These are phyloP conservation scores for Venturia carpophila DNA, from an alignment of 2,329 filamentous ascomycete genomes.

Conservation along the genomic window DNA sequence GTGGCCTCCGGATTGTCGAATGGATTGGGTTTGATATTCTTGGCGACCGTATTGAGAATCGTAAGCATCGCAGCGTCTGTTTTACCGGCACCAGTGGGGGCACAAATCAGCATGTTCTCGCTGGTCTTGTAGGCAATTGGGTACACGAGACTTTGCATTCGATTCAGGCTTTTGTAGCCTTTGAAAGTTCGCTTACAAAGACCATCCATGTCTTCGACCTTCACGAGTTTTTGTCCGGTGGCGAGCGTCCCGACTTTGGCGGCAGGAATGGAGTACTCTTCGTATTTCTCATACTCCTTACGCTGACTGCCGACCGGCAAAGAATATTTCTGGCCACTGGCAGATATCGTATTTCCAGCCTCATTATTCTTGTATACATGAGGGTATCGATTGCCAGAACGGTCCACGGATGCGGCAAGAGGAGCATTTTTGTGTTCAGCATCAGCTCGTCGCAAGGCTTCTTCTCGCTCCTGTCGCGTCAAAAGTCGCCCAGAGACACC, in stretches of 20 bases:
- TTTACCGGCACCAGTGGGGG: conserved; percentile 96
- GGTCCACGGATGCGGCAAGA: conserved; percentile 62
- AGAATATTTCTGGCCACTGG: conserved; percentile 72
- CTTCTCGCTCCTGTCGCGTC: conserved; percentile 69
- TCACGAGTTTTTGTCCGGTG: conserved; percentile 64
- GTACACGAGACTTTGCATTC: conserved; percentile 97
- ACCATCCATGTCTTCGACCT: conserved; percentile 77
- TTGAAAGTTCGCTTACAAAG: conserved; percentile 87
- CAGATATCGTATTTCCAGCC: conserved; percentile 77
- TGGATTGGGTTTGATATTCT: conserved; percentile 75
- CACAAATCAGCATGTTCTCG: conserved; percentile 98
- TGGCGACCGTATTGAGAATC: conserved; percentile 80
- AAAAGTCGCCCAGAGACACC: conserved; percentile 53
- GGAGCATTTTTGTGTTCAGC: conserved; percentile 71
- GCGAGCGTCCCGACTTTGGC: conserved; percentile 67
- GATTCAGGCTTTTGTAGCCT: conserved; percentile 86
- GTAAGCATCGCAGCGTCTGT: conserved; percentile 97
- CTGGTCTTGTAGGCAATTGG: conserved; percentile 91
- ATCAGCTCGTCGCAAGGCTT: conserved; percentile 67
- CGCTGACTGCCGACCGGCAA: conserved; percentile 69
- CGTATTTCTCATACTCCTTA: conserved; percentile 68
- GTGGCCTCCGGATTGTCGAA: conserved; percentile 62
- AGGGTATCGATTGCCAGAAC: conserved; percentile 70
- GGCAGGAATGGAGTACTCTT: conserved; percentile 83
- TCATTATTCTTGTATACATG: conserved; percentile 83